Percentiles rank a stretch among this genome's conserved stretches.
Evolutionary conservation across 208 protist species (phyloP).

Genomic region (Porcisia hertigi): DNA sequence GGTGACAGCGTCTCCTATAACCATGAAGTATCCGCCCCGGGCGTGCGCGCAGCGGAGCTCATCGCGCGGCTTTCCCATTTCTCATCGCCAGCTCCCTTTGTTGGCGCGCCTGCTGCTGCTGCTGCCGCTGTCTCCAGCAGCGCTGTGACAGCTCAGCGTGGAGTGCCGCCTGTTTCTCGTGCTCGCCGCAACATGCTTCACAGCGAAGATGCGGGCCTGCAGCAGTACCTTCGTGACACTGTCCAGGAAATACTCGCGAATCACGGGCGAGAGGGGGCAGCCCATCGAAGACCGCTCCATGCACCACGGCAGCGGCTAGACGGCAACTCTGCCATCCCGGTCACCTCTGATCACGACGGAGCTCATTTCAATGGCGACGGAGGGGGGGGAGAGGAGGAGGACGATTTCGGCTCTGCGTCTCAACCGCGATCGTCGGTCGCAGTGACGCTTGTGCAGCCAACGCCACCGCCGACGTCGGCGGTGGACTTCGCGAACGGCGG

Average conservation of each 20-base stretch:
- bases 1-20: slow-evolving; percentile 1
- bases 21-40: neutral
- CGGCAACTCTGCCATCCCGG: neutral
- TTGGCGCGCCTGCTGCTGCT: neutral
- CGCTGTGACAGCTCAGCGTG: neutral
- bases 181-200: neutral
- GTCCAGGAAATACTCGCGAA: slow-evolving; percentile 23
- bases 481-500: neutral
- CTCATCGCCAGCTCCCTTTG: neutral
- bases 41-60: slow-evolving; percentile 16
- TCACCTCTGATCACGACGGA: neutral
- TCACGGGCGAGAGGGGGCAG: neutral
- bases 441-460: neutral
- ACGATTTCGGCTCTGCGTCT: slow-evolving; percentile 30
- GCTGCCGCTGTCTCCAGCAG: neutral
- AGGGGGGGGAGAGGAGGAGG: slow-evolving; percentile 15
- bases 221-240: slow-evolving; percentile 29
- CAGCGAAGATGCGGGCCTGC: slow-evolving; percentile 11
- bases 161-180: no score
- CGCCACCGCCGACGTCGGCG: neutral
- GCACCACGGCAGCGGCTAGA: neutral
- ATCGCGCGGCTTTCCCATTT: slow-evolving; percentile 5
- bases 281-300: neutral
- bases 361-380: neutral
- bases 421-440: slow-evolving; percentile 17